Evolutionary conservation across 1,284 basidiomycete species (phyloP).

Genomic region (Meripilus lineatus): DNA sequence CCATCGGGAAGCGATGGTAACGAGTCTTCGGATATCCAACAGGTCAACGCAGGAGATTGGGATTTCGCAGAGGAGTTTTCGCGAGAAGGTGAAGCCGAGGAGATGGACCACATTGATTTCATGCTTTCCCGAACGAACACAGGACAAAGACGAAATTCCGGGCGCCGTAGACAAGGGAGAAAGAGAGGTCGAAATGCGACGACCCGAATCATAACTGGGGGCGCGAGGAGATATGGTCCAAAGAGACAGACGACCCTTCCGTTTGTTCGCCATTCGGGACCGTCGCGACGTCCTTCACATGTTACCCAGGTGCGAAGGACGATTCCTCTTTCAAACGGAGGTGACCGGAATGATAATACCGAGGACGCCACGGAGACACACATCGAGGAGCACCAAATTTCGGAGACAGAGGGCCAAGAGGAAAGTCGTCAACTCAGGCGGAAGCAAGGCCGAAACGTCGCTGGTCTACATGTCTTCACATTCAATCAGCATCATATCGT

Average conservation of each 20-base stretch:
- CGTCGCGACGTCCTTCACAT: neutral
- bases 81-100: conserved; percentile 8
- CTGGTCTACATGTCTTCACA: conserved; percentile 8
- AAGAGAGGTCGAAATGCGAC: conserved; percentile 1
- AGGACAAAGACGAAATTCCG: neutral
- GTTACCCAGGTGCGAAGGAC: neutral
- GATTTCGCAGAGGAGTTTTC: conserved; percentile 7
- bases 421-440: conserved; percentile 1
- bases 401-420: conserved; percentile 4
- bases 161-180: conserved; percentile 1
- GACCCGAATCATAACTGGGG: conserved; percentile 10
- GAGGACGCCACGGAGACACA: neutral
- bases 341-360: neutral
- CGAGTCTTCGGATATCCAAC: neutral
- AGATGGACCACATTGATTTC: conserved; percentile 22
- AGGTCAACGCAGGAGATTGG: conserved; percentile 7
- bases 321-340: neutral
- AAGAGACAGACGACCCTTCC: conserved; percentile 4
- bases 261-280: neutral
- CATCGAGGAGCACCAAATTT: neutral
- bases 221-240: conserved; percentile 12
- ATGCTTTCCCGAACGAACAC: conserved; percentile 22
- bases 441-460: neutral
- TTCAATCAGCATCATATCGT: neutral
- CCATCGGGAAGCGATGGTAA: neutral